Evolutionary conservation across 768 basidiomycete genomes (phyloP), one percentile per base, ranked within the genome.

Genomic region (Cubamyces lactineus): DNA sequence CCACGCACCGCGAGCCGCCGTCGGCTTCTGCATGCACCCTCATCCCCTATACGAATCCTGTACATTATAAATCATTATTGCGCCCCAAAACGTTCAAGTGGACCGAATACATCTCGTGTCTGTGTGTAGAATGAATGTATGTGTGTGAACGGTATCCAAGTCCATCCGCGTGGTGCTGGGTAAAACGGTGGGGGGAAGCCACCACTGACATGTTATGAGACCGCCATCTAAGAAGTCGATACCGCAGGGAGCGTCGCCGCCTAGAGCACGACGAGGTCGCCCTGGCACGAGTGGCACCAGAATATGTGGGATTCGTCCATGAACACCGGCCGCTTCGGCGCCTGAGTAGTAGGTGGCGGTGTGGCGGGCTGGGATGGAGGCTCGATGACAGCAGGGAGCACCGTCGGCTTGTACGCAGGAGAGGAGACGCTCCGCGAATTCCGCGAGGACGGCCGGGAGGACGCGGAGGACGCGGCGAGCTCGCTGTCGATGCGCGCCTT

Each of bases 401-500:
- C 62, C 17, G 70, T 65, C 0, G 67, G 67, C 26, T 62, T 68
- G 28, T 38, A 43, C 34, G 79, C 81, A 28, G 81, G 81, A 40
- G 87, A 87, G 54, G 86, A 75, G 15, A 81, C 16, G 38, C 28
- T 46, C 43, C 40, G n/a, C 38, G 50, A 39, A 34, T 42, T 78
- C 52, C 86, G 78, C 19, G 84, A 85, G 3, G 80, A 76, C 1
- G 84, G 79, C 13, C 59, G 34, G 56, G 67, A 58, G 9, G 17
- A 1, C 17, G 77, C 78, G 40, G 77, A 74, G 16, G 76, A 62
- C 11, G 75, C 75, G 16, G 81, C 84, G 19, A 81, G 76, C 73
- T 95, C 93, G 71, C 90, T 89, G 62, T 94, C 91, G 67, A 95
- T 95, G 46, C 93, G 86, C 21, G 91, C 92, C 70, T 93, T 94